A percentile compares a stretch with the other conserved stretches of the same genome.
Evolutionary conservation across 1,139 yeast genomes (phyloP).

Genomic region (Hansenula anomala): DNA sequence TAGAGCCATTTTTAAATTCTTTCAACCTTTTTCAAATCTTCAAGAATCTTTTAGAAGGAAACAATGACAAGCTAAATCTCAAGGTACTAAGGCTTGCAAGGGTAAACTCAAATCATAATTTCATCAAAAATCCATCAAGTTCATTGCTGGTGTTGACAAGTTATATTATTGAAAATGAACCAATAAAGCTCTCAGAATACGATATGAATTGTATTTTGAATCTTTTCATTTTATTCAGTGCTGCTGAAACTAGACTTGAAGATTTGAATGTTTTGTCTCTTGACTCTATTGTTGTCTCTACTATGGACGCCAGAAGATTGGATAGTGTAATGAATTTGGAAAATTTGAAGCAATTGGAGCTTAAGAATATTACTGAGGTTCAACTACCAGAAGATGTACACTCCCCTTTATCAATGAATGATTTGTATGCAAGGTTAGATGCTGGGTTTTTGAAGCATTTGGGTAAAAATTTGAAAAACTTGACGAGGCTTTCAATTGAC

Average conservation of each 20-base stretch:
- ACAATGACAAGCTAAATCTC: conserved; percentile 2
- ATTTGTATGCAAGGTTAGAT: conserved; percentile 17
- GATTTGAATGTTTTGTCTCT: conserved; percentile 7
- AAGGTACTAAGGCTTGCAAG: conserved; percentile 8
- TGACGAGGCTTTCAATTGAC: conserved; percentile 36
- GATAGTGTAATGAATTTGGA: conserved; percentile 6
- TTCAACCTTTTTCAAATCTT: conserved; percentile 16
- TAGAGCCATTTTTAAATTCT: conserved; percentile 19
- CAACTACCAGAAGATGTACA: conserved; percentile 11
- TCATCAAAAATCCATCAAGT: conserved; percentile 11
- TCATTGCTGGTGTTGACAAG: conserved; percentile 14
- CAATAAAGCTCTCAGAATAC: conserved; percentile 11
- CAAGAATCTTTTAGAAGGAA: conserved; percentile 12
- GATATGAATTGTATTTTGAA: conserved; percentile 11
- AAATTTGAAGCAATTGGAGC: conserved; percentile 11
- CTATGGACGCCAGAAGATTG: conserved; percentile 12
- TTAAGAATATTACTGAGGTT: conserved; percentile 16
- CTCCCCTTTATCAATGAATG: conserved; percentile 8
- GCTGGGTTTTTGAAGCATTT: conserved; percentile 30
- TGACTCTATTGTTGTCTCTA: conserved; percentile 13
- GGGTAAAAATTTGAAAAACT: conserved; percentile 23
- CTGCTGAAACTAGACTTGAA: conserved; percentile 1
- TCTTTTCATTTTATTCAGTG: conserved; percentile 7
- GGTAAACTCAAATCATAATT: conserved; percentile 10
- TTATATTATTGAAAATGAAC: conserved; percentile 12